Base-by-base conservation (phyloP, 306 rosid genomes). In the Malus domestica region DNA sequence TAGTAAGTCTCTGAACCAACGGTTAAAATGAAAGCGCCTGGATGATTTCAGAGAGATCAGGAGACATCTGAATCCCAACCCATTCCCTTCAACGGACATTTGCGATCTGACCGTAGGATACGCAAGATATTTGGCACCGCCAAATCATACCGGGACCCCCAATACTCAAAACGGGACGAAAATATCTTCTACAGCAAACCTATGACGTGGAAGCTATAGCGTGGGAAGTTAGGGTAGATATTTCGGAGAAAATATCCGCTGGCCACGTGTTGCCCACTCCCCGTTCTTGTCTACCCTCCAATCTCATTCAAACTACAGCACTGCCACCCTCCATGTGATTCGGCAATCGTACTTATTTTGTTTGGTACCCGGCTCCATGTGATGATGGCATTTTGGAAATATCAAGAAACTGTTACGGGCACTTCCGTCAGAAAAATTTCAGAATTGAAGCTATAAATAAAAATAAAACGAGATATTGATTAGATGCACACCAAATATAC, bases 241-340 rank as follows among this genome's bases (percentile, higher is more conserved):
- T 83, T 83, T 76, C 68, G 33, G 46, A 63, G 13, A 68, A 76
- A 80, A 83, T 76, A 79, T 83, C 86, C 0, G 10, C 6, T 52
- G 35, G 49, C 38, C 81, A 72, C 60, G 74, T 70, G 62, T 61
- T 44, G 42, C 74, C 68, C 79, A 67, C 73, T 30, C 29, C 62
- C 0, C 0, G 10, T 38, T 38, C 42, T 38, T 38, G 42, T 6
- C 67, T 10, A 35, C 70, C 79, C 78, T 32, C 38, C 45, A 8
- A 15, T 60, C 5, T 40, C 10, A 3, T 57, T 63, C 10, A 71
- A 76, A 71, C 11, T 57, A 55, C 87, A 5, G 23, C 0, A 40
- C 12, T 71, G 52, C 87, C 87, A 76, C 61, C 72, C 25, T 29
- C 33, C 11, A 42, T 42, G 45, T 42, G 45, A 10, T 9, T 42